A percentile compares a stretch with the other conserved stretches of the same genome.
Evolutionary conservation across 2,329 filamentous ascomycete genomes (phyloP).

Genomic region (Colletotrichum abscissum): DNA sequence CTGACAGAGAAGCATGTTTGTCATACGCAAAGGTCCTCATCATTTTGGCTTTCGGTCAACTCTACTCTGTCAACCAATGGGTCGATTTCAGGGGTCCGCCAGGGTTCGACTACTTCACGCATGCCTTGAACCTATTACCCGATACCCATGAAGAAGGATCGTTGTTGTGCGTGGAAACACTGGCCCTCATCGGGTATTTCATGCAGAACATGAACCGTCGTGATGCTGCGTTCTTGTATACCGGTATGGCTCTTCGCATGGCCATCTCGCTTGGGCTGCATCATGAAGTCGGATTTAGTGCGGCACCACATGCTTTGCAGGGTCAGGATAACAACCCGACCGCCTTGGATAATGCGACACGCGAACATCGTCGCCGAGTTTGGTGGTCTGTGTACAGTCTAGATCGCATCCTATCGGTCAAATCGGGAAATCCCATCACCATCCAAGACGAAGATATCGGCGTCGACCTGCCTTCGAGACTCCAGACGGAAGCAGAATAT

Average conservation of each 20-base stretch:
- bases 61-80: slow-evolving; percentile 69
- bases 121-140: slow-evolving; percentile 62
- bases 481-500: slow-evolving; percentile 43
- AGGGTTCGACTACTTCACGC: slow-evolving; percentile 65
- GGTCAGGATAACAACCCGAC: slow-evolving; percentile 7
- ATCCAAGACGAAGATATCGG: slow-evolving; percentile 47
- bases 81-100: slow-evolving; percentile 63
- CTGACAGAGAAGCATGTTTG: slow-evolving; percentile 59
- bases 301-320: neutral
- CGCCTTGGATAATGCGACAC: slow-evolving; percentile 22
- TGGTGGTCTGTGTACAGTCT: slow-evolving; percentile 50
- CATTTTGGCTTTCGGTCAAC: slow-evolving; percentile 65
- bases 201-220: slow-evolving; percentile 67
- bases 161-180: slow-evolving; percentile 64
- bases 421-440: slow-evolving; percentile 45
- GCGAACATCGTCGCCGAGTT: slow-evolving; percentile 58
- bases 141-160: slow-evolving; percentile 67
- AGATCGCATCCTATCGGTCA: slow-evolving; percentile 46
- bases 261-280: slow-evolving; percentile 67
- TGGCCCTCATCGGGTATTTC: slow-evolving; percentile 66
- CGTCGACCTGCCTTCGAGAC: slow-evolving; percentile 44
- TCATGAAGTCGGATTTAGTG: slow-evolving; percentile 55
- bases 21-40: slow-evolving; percentile 63
- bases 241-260: slow-evolving; percentile 66
- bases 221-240: slow-evolving; percentile 66